phyloP scores from a whole-genome alignment of 2,329 filamentous ascomycete genomes.

The Exophiala calicioides region DNA sequence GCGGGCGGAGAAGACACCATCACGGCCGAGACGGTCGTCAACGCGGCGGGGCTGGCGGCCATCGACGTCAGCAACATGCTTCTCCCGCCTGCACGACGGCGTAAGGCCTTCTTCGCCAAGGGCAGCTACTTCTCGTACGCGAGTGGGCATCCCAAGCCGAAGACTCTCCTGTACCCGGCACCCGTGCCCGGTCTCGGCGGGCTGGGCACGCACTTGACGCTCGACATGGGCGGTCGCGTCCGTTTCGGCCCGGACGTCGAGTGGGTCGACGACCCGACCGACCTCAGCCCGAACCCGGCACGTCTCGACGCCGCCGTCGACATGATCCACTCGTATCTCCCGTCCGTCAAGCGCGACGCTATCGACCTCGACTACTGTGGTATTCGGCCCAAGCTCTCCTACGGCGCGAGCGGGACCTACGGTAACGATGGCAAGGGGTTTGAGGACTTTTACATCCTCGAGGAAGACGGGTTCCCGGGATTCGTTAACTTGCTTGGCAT shows the following conservation, averaged over 20 bases:
- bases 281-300: constrained; percentile 65
- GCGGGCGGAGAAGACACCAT: constrained; percentile 53
- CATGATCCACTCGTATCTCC: constrained; percentile 79
- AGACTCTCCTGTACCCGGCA: constrained; percentile 82
- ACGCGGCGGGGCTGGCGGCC: constrained; percentile 80
- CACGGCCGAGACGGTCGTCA: constrained; percentile 75
- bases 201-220: constrained; percentile 90
- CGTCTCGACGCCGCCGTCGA: constrained; percentile 67
- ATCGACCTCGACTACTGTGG: constrained; percentile 85
- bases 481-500: constrained; percentile 92
- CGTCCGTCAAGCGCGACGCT: constrained; percentile 64
- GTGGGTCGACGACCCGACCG: constrained; percentile 77
- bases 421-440: constrained; percentile 62
- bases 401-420: constrained; percentile 61
- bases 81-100: constrained; percentile 58
- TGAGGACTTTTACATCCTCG: constrained; percentile 78
- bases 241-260: constrained; percentile 95
- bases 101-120: constrained; percentile 78
- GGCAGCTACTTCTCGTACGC: constrained; percentile 92
- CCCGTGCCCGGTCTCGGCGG: constrained; percentile 79
- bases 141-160: constrained; percentile 63
- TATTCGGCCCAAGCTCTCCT: constrained; percentile 85
- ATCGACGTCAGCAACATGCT: constrained; percentile 80
- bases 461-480: constrained; percentile 74
- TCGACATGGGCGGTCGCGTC: constrained; percentile 80